Conservation (phyloP, 2,329 filamentous ascomycete genomes). For the Fusarium sp. region DNA sequence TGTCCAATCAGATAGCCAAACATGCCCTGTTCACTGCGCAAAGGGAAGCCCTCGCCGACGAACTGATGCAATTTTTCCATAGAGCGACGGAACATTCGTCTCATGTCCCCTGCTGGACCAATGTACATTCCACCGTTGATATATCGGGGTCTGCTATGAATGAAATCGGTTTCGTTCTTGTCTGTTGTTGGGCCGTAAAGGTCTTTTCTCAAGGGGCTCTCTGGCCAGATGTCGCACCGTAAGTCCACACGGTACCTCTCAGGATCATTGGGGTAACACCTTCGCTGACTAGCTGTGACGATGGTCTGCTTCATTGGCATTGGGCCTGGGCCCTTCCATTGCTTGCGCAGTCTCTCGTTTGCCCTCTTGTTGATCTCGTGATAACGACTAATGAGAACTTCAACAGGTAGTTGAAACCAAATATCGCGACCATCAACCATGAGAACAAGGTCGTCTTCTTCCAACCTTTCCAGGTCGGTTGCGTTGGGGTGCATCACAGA, state of each 20-base stretch:
- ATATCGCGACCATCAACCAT: constrained; percentile 7
- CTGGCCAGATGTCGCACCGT: neutral
- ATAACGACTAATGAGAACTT: constrained; percentile 17
- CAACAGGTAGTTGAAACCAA: constrained; percentile 14
- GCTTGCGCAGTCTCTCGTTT: neutral
- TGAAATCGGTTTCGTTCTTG: neutral
- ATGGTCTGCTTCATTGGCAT: constrained; percentile 20
- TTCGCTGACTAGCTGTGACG: neutral
- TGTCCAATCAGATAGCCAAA: neutral
- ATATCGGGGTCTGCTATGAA: neutral
- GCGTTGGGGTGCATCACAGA: constrained; percentile 10
- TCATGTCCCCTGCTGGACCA: constrained; percentile 17
- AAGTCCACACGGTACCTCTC: neutral
- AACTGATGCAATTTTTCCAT: neutral
- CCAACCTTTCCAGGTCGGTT: neutral
- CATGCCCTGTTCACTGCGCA: constrained; percentile 6
- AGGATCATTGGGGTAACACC: neutral
- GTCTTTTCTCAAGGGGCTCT: neutral
- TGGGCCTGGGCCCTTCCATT: neutral
- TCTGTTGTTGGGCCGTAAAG: neutral
- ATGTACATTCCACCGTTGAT: constrained; percentile 17
- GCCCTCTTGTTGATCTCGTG: constrained; percentile 15
- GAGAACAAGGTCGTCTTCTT: constrained; percentile 6
- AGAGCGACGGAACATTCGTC: constrained; percentile 1
- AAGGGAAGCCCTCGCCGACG: neutral